Percentiles rank a stretch among this genome's conserved stretches.
These are phyloP conservation scores for Paracoccidioides lutzii DNA, from an alignment of 2,329 filamentous ascomycete species.

Conservation along the genomic window DNA sequence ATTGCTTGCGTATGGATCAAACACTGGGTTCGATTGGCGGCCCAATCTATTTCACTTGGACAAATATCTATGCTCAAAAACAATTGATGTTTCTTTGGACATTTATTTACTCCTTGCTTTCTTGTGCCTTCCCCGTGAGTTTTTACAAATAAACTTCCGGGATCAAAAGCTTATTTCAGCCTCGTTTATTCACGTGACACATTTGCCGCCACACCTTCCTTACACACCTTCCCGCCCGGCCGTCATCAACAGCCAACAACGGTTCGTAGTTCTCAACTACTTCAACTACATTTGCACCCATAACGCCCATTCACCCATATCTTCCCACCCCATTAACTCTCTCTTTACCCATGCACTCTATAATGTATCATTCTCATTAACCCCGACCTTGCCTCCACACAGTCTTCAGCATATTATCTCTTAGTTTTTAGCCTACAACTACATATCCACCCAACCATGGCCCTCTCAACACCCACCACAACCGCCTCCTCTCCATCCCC, in stretches of 20 bases:
- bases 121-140: not conserved
- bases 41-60: too few relatives aligned
- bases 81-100: too few relatives aligned
- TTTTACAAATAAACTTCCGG: constrained; percentile 1
- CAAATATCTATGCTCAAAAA: too few relatives aligned
- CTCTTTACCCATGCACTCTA: not conserved
- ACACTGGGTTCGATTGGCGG: too few relatives aligned
- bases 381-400: too few relatives aligned
- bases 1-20: too few relatives aligned
- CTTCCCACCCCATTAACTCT: not conserved
- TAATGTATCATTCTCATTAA: not conserved
- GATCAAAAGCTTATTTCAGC: constrained; percentile 1
- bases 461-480: not conserved
- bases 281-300: not conserved
- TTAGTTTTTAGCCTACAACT: not conserved
- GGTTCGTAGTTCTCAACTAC: not conserved
- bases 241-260: not conserved
- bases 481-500: constrained; percentile 14
- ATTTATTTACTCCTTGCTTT: not conserved
- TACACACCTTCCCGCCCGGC: not conserved
- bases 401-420: too few relatives aligned
- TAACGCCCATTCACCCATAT: too few relatives aligned
- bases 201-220: not conserved
- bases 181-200: not conserved
- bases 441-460: not conserved